Evolutionary conservation across 2,329 filamentous ascomycete genomes (phyloP).

Genomic region (Pseudogymnoascus sp.): DNA sequence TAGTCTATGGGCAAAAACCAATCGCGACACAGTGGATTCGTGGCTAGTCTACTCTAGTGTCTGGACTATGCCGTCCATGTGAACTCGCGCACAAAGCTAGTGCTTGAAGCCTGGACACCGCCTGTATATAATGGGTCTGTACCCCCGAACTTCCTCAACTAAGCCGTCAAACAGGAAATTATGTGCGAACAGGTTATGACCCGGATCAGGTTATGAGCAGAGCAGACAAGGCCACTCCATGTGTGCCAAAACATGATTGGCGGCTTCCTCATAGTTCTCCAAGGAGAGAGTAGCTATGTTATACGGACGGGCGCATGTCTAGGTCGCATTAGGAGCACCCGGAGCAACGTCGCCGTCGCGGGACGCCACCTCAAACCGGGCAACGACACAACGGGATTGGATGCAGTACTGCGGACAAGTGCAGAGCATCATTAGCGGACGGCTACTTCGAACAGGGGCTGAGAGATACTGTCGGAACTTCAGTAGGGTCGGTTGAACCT

Average conservation of each 20-base stretch:
- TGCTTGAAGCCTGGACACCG: not conserved
- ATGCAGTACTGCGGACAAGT: not conserved
- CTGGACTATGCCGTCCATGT: not conserved
- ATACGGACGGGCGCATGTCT: not conserved
- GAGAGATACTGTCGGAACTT: constrained; percentile 4
- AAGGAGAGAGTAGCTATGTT: not conserved
- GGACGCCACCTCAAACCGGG: not conserved
- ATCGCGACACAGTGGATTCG: not conserved
- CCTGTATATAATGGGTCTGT: not conserved
- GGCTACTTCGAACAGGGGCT: constrained; percentile 4
- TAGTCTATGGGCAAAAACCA: not conserved
- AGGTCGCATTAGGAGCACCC: not conserved
- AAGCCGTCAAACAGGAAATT: not conserved
- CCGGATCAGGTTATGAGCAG: not conserved
- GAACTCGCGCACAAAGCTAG: not conserved
- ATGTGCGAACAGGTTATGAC: not conserved
- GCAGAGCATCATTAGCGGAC: not conserved
- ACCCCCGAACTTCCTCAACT: not conserved
- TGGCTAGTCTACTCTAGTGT: not conserved
- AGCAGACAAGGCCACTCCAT: not conserved
- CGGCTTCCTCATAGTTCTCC: constrained; percentile 6
- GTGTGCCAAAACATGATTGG: not conserved
- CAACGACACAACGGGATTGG: not conserved
- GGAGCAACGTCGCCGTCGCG: not conserved
- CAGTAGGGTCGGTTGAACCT: not conserved